Evolutionary conservation across 345 rosid genomes (phyloP), one percentile per base, ranked within the genome.

Genomic region (Eucalyptus guilfoylei): DNA sequence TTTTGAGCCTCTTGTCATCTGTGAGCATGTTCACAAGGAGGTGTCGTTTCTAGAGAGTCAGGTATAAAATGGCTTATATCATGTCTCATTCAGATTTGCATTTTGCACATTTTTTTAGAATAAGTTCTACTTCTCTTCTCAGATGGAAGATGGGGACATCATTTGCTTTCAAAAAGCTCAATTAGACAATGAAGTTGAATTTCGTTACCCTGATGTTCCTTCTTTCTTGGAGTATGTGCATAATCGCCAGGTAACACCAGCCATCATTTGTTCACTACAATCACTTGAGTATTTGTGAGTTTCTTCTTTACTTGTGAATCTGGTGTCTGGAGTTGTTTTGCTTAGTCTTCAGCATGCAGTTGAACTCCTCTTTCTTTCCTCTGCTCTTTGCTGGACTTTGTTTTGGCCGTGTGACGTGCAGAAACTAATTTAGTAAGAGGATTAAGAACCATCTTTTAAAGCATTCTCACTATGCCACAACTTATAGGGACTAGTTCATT

Each of bases 171-270:
- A 72, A 64, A 89, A 72, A 67, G 86, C 93, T 88, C 90, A 92
- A 83, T 69, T 72, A 50, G 94, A 92, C 91, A 89, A 91, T 89
- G 95, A 93, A 89, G 94, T 89, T 89, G 95, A 32, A 69, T 94
- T 88, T 86, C 92, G 90, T 49, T 96, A 96, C 90, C 98, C 97
- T 37, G 96, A 96, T 85, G 96, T 98, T 87, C 97, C 99, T 88
- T 94, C 99, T 28, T 97, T 92, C 94, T 92, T 98, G 94, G 99
- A 96, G 90, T 96, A 93, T 90, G 95, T 98, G 90, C 97, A 93
- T 91, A 97, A 97, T 89, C 98, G 99, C 44, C 99, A 97, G 97
- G 99, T 37, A n/a, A n/a, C n/a, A n/a, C n/a, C n/a, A n/a, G n/a
- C n/a, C n/a, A n/a, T n/a, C n/a, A n/a, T n/a, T n/a, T n/a, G n/a